Conservation (phyloP, 169 alveolate genomes). For the Ichthyophthirius multifiliis region DNA sequence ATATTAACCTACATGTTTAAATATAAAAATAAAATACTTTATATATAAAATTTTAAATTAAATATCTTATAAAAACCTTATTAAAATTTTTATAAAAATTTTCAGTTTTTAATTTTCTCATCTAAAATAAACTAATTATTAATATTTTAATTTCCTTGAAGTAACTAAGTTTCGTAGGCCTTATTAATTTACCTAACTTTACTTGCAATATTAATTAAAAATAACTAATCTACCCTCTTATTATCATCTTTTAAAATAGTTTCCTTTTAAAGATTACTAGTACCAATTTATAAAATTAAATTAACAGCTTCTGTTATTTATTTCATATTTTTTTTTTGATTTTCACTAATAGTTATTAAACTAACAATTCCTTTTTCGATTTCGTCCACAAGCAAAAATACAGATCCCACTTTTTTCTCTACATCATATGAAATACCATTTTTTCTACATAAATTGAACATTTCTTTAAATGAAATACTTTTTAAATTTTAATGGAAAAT, state of each 20-base stretch:
- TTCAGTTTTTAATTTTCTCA: too few relatives aligned
- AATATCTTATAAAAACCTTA: too few relatives aligned
- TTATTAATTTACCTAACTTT: constrained; percentile 10
- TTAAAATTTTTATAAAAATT: too few relatives aligned
- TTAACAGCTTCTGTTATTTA: constrained; percentile 1
- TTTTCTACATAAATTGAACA: constrained; percentile 68
- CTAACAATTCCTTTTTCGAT: constrained; percentile 56
- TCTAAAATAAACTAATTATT: too few relatives aligned
- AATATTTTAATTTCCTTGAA: too few relatives aligned
- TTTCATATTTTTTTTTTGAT: neutral
- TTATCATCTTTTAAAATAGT: neutral
- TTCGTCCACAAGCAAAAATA: constrained; percentile 60
- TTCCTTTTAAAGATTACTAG: neutral
- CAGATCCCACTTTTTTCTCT: constrained; percentile 54
- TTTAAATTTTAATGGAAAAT: constrained; percentile 64
- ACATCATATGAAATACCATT: constrained; percentile 71
- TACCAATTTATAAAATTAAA: neutral
- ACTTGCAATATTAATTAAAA: neutral
- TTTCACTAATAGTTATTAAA: constrained; percentile 51
- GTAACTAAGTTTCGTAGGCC: neutral
- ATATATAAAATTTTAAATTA: too few relatives aligned
- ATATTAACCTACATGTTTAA: too few relatives aligned
- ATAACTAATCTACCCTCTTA: neutral
- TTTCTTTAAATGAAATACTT: constrained; percentile 54
- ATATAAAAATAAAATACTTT: too few relatives aligned